These are phyloP conservation scores for Saturnispora besseyi DNA, from an alignment of 805 yeast species.

Conservation along the genomic window DNA sequence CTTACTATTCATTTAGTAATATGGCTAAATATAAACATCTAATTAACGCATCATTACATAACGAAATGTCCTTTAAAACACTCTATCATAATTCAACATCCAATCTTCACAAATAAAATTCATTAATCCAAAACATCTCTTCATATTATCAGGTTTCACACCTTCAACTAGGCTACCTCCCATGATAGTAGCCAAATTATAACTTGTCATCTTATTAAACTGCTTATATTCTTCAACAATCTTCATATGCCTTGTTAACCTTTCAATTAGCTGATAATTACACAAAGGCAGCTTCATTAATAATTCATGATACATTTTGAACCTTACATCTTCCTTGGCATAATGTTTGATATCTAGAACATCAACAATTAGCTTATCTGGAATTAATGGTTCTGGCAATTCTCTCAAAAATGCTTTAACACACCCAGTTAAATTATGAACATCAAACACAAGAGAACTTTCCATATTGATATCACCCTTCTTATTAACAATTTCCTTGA, in stretches of 20 bases:
- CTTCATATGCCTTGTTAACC: conserved; percentile 61
- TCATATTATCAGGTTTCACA: conserved; percentile 37
- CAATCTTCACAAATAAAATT: conserved; percentile 44
- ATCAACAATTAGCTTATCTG: conserved; percentile 53
- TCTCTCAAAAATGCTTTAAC: conserved; percentile 79
- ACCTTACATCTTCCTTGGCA: conserved; percentile 19
- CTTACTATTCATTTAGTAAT: background rate
- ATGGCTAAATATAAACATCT: background rate
- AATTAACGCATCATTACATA: background rate
- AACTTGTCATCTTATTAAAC: conserved; percentile 76
- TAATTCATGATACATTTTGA: conserved; percentile 19
- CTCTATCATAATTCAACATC: conserved; percentile 33
- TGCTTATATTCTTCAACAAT: conserved; percentile 58
- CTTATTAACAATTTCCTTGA: conserved; percentile 37
- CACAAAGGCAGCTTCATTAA: conserved; percentile 43
- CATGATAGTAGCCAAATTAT: conserved; percentile 85
- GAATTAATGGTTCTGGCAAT: conserved; percentile 74
- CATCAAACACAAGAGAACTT: conserved; percentile 44
- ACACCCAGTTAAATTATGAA: conserved; percentile 82
- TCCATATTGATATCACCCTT: conserved; percentile 40
- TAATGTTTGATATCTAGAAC: conserved; percentile 34
- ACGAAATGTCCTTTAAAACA: conserved; percentile 22
- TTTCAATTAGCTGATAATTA: conserved; percentile 60
- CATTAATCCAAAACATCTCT: conserved; percentile 46
- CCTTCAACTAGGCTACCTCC: conserved; percentile 56